Percentiles rank a stretch among this genome's conserved stretches.
Evolutionary conservation across 2,329 filamentous ascomycete species (phyloP).

Genomic region (Monilinia aucupariae): DNA sequence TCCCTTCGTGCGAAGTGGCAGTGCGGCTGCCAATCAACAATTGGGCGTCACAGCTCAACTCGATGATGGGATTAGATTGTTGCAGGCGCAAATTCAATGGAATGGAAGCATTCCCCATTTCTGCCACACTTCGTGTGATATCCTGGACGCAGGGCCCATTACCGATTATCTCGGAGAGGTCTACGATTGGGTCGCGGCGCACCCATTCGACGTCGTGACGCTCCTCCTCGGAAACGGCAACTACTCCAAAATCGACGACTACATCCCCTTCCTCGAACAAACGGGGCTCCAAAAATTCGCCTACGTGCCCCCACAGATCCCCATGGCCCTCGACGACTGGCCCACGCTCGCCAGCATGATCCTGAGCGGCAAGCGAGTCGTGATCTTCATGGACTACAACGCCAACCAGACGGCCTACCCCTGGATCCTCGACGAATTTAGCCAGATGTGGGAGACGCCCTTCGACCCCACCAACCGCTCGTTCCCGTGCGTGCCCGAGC

Average conservation of each 20-base stretch:
- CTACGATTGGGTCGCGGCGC: conserved; percentile 62
- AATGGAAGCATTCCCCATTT: conserved; percentile 62
- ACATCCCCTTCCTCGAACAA: conserved; percentile 61
- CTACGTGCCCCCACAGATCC: conserved; percentile 65
- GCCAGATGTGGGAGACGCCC: conserved; percentile 84
- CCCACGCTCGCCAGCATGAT: conserved; percentile 77
- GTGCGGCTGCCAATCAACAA: conserved; percentile 70
- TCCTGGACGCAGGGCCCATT: conserved; percentile 76
- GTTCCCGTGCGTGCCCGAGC: conserved; percentile 75
- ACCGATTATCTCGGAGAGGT: conserved; percentile 67
- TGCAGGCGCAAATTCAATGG: conserved; percentile 60
- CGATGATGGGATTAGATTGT: conserved; percentile 66
- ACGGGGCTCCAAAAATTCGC: conserved; percentile 68
- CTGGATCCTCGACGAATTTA: conserved; percentile 83
- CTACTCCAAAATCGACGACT: conserved; percentile 58
- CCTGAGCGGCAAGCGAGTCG: conserved; percentile 60
- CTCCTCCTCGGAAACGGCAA: conserved; percentile 82
- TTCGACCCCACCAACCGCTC: conserved; percentile 53
- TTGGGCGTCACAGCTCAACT: conserved; percentile 64
- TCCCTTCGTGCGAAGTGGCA: conserved; percentile 65
- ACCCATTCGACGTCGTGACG: conserved; percentile 85
- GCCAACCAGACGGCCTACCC: conserved; percentile 70
- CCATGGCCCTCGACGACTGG: conserved; percentile 72
- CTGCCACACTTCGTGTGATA: conserved; percentile 78
- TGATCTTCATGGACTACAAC: conserved; percentile 81